Evolutionary conservation across 129 eudicot genomes (phyloP).

Genomic region (Flaveria ramosissima): DNA sequence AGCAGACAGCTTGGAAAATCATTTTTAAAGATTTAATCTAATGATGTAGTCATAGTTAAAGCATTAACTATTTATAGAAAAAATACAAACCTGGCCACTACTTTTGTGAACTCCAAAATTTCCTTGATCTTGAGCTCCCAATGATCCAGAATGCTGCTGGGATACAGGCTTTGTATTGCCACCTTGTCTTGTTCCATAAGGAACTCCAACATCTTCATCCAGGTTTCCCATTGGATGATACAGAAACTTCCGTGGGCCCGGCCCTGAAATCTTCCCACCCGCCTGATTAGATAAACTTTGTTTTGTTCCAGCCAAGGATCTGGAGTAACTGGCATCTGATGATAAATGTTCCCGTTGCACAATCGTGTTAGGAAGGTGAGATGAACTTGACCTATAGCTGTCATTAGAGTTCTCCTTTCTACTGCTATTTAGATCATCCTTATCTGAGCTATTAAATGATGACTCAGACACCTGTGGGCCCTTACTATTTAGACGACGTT

Average conservation of each 20-base stretch:
- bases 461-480: conserved; percentile 56
- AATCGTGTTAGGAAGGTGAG: conserved; percentile 40
- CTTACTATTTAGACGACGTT: conserved; percentile 40
- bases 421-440: conserved; percentile 44
- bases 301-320: conserved; percentile 43
- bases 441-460: conserved; percentile 45
- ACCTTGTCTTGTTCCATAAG: conserved; percentile 53
- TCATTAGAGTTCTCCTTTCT: conserved; percentile 62
- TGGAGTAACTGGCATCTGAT: conserved; percentile 56
- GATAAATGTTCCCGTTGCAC: conserved; percentile 14
- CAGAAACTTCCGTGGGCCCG: conserved; percentile 63
- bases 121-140: conserved; percentile 40
- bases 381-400: conserved; percentile 55
- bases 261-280: conserved; percentile 35
- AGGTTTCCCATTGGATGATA: conserved; percentile 89
- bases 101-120: conserved; percentile 41
- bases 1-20: not conserved
- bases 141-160: conserved; percentile 47
- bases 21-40: not conserved
- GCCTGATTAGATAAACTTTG: conserved; percentile 50
- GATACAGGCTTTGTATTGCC: conserved; percentile 34
- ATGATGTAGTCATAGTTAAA: no score
- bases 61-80: not conserved
- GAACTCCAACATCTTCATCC: conserved; percentile 61
- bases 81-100: conserved; percentile 46